These are phyloP conservation scores for Saprolegnia parasitica DNA, from an alignment of 352 stramenopile species.

Conservation along the genomic window DNA sequence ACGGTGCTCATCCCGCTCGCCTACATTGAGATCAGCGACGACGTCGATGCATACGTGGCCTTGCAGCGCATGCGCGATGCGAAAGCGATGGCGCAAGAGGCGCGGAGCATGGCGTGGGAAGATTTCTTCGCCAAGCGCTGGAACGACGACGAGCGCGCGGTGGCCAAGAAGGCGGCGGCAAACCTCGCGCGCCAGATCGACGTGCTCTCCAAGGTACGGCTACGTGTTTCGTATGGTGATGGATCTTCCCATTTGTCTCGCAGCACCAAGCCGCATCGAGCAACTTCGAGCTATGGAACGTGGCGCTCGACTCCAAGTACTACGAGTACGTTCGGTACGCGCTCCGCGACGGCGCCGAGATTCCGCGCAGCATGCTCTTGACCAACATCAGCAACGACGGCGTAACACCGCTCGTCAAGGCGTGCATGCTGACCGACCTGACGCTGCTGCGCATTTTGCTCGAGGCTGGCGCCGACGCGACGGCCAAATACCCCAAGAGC, in stretches of 20 bases:
- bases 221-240: too few species aligned
- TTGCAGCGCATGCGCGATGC: slow-evolving; percentile 1
- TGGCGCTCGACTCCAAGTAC: slow-evolving; percentile 13
- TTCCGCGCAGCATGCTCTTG: neutral
- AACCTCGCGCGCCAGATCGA: slow-evolving; percentile 21
- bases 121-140: slow-evolving; percentile 18
- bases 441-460: slow-evolving; percentile 5
- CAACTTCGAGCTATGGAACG: slow-evolving; percentile 29
- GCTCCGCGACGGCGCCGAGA: slow-evolving; percentile 13
- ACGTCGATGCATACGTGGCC: slow-evolving; percentile 8
- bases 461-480: slow-evolving; percentile 12
- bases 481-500: neutral
- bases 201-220: slow-evolving; percentile 15
- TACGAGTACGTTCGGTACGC: slow-evolving; percentile 25
- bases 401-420: slow-evolving; percentile 20
- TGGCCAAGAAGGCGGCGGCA: neutral
- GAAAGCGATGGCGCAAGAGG: slow-evolving; percentile 10
- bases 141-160: slow-evolving; percentile 5
- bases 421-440: slow-evolving; percentile 19
- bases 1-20: slow-evolving; percentile 8
- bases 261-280: slow-evolving; percentile 16
- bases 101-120: slow-evolving; percentile 25
- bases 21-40: slow-evolving; percentile 7
- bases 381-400: slow-evolving; percentile 21
- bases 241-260: too few species aligned